Evolutionary conservation across 2,329 filamentous ascomycete genomes (phyloP).

Genomic region (Colletotrichum tanaceti): DNA sequence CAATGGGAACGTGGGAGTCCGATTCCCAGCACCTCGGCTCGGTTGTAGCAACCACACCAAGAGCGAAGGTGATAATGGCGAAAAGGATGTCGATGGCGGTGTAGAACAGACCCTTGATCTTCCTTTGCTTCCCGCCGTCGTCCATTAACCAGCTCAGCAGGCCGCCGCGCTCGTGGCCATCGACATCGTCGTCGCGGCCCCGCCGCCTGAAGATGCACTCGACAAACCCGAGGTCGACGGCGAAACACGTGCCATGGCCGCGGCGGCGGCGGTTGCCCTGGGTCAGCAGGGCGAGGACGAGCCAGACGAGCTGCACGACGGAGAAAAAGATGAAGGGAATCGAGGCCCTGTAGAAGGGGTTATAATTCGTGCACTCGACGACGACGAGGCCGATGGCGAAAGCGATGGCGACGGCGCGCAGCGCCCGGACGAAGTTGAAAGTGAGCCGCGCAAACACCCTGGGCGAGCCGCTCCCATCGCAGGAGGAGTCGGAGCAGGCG

Average conservation of each 20-base stretch:
- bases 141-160: constrained; percentile 2
- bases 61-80: not conserved
- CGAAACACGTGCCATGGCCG: not conserved
- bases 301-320: constrained; percentile 29
- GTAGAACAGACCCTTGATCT: not conserved
- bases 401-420: constrained; percentile 17
- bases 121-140: not conserved
- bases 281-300: constrained; percentile 5
- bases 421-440: constrained; percentile 12
- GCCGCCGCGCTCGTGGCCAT: not conserved
- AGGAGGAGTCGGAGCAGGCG: not conserved
- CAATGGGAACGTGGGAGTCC: not conserved
- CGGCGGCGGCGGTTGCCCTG: not conserved
- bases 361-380: not conserved
- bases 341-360: not conserved
- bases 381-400: constrained; percentile 17
- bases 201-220: constrained; percentile 29
- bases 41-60: not conserved
- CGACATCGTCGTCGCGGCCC: constrained; percentile 4
- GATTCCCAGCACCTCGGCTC: not conserved
- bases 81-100: constrained; percentile 5
- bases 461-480: not conserved
- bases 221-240: constrained; percentile 25
- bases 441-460: constrained; percentile 1
- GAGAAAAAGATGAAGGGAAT: constrained; percentile 21